These are phyloP conservation scores for Solanum virginianum DNA, from an alignment of 257 asterid genomes.

Conservation along the genomic window DNA sequence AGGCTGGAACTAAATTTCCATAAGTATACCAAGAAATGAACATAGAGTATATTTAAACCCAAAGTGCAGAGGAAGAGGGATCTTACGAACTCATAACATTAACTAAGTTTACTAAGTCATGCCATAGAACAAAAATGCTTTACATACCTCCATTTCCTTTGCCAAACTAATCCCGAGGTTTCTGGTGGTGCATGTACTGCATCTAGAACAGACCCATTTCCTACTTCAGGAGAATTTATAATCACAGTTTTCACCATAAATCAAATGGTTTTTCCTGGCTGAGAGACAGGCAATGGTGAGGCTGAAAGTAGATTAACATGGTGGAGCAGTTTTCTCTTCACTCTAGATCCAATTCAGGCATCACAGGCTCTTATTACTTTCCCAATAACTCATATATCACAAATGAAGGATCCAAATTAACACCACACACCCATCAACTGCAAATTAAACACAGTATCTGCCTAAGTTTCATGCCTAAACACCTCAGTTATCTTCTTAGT, in stretches of 20 bases:
- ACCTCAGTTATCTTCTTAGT: too few species aligned
- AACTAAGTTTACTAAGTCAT: too few species aligned
- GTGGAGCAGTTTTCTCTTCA: neutral
- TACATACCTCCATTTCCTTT: too few species aligned
- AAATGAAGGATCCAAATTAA: neutral
- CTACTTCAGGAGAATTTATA: conserved; percentile 33
- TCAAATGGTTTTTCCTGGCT: neutral
- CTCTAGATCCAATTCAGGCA: neutral
- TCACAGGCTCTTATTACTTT: neutral
- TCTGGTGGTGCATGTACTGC: too few species aligned
- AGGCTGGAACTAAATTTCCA: too few species aligned
- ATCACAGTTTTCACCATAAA: neutral
- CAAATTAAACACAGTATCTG: neutral
- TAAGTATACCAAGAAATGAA: too few species aligned
- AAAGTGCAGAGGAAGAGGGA: too few species aligned
- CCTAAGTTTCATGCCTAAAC: neutral
- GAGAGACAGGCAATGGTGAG: neutral
- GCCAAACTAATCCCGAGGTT: too few species aligned
- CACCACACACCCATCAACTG: neutral
- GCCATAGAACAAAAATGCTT: too few species aligned
- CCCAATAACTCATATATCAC: neutral
- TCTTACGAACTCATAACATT: too few species aligned
- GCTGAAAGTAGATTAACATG: neutral
- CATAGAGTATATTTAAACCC: too few species aligned
- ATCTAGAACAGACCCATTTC: conserved; percentile 49